A percentile compares a stretch with the other conserved stretches of the same genome.
These are phyloP conservation scores for Leccinum disarticulatum DNA, from an alignment of 768 basidiomycete genomes.

Conservation along the genomic window DNA sequence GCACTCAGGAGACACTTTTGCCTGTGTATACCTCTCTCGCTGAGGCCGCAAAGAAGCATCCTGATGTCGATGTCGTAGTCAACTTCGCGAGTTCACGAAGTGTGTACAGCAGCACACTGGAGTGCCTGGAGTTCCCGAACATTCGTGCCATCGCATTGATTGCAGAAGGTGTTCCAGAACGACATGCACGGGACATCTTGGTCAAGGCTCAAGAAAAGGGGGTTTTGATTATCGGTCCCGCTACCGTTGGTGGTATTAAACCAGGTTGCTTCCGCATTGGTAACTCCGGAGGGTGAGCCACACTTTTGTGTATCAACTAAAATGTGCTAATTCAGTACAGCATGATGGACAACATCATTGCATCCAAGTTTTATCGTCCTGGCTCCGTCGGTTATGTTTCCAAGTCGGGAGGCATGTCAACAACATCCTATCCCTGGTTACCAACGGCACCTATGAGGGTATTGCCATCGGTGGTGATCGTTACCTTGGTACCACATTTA, in stretches of 20 bases:
- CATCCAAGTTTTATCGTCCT: constrained; percentile 96
- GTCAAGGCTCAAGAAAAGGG: constrained; percentile 82
- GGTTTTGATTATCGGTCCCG: constrained; percentile 93
- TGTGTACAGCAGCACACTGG: constrained; percentile 93
- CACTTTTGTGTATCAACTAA: neutral
- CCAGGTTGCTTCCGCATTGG: constrained; percentile 99
- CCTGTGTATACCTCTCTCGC: constrained; percentile 93
- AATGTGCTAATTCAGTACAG: constrained; percentile 36
- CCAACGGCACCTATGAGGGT: constrained; percentile 99
- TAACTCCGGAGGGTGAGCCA: constrained; percentile 89
- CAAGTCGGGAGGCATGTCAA: constrained; percentile 99
- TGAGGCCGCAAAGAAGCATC: constrained; percentile 92
- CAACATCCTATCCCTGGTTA: constrained; percentile 96
- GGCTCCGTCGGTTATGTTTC: constrained; percentile 99
- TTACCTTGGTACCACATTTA: constrained; percentile 98
- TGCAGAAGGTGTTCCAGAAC: constrained; percentile 98
- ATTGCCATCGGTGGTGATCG: constrained; percentile 99
- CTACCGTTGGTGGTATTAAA: constrained; percentile 99
- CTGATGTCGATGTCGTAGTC: constrained; percentile 95
- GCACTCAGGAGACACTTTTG: constrained; percentile 96
- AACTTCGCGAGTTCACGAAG: constrained; percentile 96
- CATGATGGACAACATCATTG: constrained; percentile 99
- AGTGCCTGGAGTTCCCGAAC: constrained; percentile 64
- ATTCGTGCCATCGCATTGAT: constrained; percentile 78
- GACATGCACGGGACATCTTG: constrained; percentile 95